Base-by-base conservation (phyloP, 768 basidiomycete genomes). In the Trametes cinnabarina region DNA sequence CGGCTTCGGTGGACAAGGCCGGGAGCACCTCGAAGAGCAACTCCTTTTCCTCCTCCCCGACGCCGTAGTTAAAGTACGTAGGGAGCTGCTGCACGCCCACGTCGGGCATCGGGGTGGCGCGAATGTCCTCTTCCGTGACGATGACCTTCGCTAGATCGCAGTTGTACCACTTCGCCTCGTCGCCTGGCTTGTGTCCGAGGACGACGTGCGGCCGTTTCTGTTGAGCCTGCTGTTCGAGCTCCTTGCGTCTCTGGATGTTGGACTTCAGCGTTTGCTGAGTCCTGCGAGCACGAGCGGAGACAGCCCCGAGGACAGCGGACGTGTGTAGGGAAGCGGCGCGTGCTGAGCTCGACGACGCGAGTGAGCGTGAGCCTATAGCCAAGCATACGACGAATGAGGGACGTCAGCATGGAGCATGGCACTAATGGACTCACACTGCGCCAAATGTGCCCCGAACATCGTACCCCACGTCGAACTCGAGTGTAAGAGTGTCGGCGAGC, bases 21-120 rank as follows among this genome's bases (percentile, higher is more conserved):
- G 92, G 93, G 32, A 96, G 72, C 47, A 82, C 72, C 11, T 82
- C 73, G 66, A 97, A 90, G 10, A 97, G 72, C 54, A 87, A 59
- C 50, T 77, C 71, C 71, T 85, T 83, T 59, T 86, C 85, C 42
- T 65, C 69, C 19, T 76, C 75, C 25, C 76, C 79, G n/a, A 93
- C 72, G 19, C 91, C 93, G 67, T 83, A 92, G 63, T 80, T 85
- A 46, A 83, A 66, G 55, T 82, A 72, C 19, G 71, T 65, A 1
- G 92, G 87, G 39, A 86, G 55, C 2, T 73, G 54, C 3, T 87
- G 71, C 2, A 69, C 64, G 0, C 77, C 80, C 12, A 77, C 32
- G 12, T 55, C 17, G 8, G 66, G 63, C 12, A 51, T 15, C 3
- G 65, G 63, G 6, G 63, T 43, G 20, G 53, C 51, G 35, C 44